Percentiles rank a stretch among this genome's conserved stretches.
phyloP scores from a whole-genome alignment of 169 alveolate species.

The Plasmodium coatneyi region DNA sequence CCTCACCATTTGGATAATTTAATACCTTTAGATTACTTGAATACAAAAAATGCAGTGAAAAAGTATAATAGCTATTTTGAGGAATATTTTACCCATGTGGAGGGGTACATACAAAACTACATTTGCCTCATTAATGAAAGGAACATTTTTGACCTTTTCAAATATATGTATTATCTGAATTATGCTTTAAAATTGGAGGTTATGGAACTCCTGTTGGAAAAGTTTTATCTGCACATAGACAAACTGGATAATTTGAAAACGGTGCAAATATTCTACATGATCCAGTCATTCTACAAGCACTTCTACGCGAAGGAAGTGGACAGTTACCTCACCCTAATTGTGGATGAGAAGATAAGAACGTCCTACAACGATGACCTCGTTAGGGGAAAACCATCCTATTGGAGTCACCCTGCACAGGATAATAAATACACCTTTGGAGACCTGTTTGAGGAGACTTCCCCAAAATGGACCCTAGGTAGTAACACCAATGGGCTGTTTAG shows the following conservation, averaged over 20 bases:
- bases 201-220: constrained; percentile 32
- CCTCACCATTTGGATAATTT: constrained; percentile 3
- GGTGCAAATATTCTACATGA: constrained; percentile 32
- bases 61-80: constrained; percentile 35
- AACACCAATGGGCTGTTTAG: not conserved
- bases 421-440: constrained; percentile 12
- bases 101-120: constrained; percentile 36
- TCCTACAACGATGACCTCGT: not conserved
- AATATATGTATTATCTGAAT: constrained; percentile 62
- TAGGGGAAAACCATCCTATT: not conserved
- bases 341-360: constrained; percentile 43
- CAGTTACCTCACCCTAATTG: constrained; percentile 2
- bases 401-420: not conserved
- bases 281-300: constrained; percentile 37
- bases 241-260: constrained; percentile 59
- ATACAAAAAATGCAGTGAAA: constrained; percentile 33
- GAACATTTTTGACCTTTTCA: constrained; percentile 22
- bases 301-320: constrained; percentile 43
- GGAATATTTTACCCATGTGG: constrained; percentile 50
- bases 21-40: constrained; percentile 12
- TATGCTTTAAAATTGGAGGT: constrained; percentile 17
- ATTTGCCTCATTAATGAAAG: constrained; percentile 51
- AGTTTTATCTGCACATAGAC: constrained; percentile 34
- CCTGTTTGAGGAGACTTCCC: not conserved
- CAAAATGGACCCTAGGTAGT: not conserved